Evolutionary conservation across 169 alveolate species (phyloP), one percentile per base, ranked within the genome.

Genomic region (Haemoproteus tartakovskyi): DNA sequence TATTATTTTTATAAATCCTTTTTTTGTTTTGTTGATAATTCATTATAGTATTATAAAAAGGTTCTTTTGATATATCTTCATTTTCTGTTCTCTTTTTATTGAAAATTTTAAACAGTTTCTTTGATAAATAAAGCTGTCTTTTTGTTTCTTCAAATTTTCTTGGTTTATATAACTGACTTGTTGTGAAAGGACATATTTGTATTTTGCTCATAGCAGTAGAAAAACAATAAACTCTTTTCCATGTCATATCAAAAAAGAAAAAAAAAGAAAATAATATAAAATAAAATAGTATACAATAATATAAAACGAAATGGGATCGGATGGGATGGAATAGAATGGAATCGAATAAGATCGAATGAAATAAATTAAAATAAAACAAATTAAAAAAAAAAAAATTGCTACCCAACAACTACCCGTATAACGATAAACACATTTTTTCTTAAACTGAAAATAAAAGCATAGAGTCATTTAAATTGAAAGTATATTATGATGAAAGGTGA

Each of bases 111-210:
- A 74, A 74, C 30, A 74, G 18, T 57, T 27, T 43, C 37, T 74
- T 74, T 51, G 30, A 57, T 18, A 74, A 57, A 43, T 43, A 74
- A n/a, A 74, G 63, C 24, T 57, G 54, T 45, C 50, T 74, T 36
- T 47, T 46, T 54, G 59, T 74, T 22, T 26, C 62, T 45, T 29
- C 48, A 74, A 74, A 74, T 48, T 74, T 74, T 0, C 78, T 21
- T 9, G 84, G 84, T n/a, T 57, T 74, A 60, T 74, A 74, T 36
- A 74, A 48, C 21, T 43, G 51, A 27, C 54, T 18, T 45, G 78
- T 74, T 33, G 84, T 18, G 29, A 74, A 74, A 19, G 9, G 9
- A 9, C 43, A 9, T 6, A 33, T 9, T 6, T n/a, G n/a, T n/a
- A n/a, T n/a, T n/a, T n/a, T n/a, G n/a, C n/a, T n/a, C n/a, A n/a